Evolutionary conservation across 2,329 filamentous ascomycete genomes (phyloP), one percentile per base, ranked within the genome.

Genomic region (Pseudogymnoascus sp.): DNA sequence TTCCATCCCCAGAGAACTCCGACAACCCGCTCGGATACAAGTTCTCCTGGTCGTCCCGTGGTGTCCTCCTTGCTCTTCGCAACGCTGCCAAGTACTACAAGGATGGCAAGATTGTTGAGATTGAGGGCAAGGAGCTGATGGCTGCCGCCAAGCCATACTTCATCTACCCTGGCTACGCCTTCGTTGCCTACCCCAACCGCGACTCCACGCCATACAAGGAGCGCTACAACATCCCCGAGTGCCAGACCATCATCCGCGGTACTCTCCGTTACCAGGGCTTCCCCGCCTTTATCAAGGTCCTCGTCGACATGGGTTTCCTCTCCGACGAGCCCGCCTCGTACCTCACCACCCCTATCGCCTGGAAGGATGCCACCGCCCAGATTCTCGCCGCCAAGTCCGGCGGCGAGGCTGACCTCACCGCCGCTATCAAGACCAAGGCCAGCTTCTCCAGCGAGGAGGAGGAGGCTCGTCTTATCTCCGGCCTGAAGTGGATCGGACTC

Each of bases 21-120:
- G 89, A 89, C 77, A 97, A 97, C 80, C 92, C 93, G 29, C 82
- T 96, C 15, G 92, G 93, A 59, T 96, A 96, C 84, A 96, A 96
- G 78, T 95, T 96, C 82, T 91, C 88, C 5, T 63, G 62, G 77
- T 88, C 87, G 35, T 85, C 87, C 67, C 87, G 92, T 63, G 93
- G 93, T 75, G 92, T 97, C 37, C 82, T 97, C 35, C 83, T 97
- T 60, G 93, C 93, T 2, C 83, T 96, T 68, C 80, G 89, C 70
- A 97, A 97, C 79, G 80, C 85, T n/a, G 93, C 90, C 72, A 91
- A 84, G 70, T 93, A 86, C 80, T 93, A 87, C 78, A 79, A 92
- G 76, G 88, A 90, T 68, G 92, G 92, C 72, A 83, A 93, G 79
- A 77, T 89, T 67, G 83, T 89, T 69, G 82, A 87, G 63, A 81